Conservation (phyloP, 148 eudicot genomes). For the Talinum fruticosum region DNA sequence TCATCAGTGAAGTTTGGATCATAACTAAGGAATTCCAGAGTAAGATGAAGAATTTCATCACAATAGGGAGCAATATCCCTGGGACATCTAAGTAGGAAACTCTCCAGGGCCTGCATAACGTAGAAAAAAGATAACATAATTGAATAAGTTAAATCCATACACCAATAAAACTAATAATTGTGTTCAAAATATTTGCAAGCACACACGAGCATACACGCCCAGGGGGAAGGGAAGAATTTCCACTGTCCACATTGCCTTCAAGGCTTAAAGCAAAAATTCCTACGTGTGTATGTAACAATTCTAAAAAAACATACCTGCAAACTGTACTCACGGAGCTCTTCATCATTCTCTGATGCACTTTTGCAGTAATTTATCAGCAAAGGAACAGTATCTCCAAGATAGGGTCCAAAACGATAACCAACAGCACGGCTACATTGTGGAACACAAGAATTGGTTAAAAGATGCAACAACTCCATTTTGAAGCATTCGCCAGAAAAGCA, state of each 20-base stretch:
- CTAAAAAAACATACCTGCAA: slow-evolving; percentile 63
- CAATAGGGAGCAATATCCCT: slow-evolving; percentile 78
- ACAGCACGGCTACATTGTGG: slow-evolving; percentile 69
- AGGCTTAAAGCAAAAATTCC: neutral
- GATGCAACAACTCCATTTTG: neutral
- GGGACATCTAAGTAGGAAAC: slow-evolving; percentile 92
- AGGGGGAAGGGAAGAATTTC: neutral
- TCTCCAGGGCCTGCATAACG: slow-evolving; percentile 83
- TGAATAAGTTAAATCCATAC: neutral
- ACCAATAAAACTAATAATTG: neutral
- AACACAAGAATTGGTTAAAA: slow-evolving; percentile 10
- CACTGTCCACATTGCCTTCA: neutral
- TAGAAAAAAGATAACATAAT: neutral
- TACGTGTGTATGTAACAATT: neutral
- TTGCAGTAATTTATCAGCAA: slow-evolving; percentile 70
- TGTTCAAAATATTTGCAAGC: neutral
- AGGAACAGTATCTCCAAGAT: slow-evolving; percentile 91
- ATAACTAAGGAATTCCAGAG: slow-evolving; percentile 86
- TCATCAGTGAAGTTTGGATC: slow-evolving; percentile 97
- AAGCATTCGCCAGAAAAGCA: neutral
- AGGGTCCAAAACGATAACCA: slow-evolving; percentile 94
- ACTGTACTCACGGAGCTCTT: slow-evolving; percentile 97
- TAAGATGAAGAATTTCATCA: slow-evolving; percentile 71
- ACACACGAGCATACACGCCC: neutral
- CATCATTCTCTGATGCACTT: slow-evolving; percentile 94